A percentile compares a stretch with the other conserved stretches of the same genome.
Conservation (phyloP, 345 rosid species). For the Mercurialis annua region DNA sequence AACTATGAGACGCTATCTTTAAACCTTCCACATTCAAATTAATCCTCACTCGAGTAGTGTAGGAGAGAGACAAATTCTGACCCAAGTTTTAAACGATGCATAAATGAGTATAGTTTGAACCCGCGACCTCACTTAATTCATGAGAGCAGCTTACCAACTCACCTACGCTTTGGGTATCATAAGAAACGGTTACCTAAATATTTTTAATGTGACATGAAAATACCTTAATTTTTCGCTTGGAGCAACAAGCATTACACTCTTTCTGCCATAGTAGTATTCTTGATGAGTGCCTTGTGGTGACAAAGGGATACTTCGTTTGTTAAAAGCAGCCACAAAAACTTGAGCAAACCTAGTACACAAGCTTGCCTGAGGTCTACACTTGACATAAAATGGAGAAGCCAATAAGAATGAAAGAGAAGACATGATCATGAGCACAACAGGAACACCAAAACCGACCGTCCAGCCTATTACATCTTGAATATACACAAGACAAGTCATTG, state of each 20-base stretch:
- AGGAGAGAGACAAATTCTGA: too few relatives aligned
- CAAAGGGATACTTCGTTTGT: slow-evolving; percentile 27
- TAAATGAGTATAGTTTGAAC: too few relatives aligned
- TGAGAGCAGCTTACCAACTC: too few relatives aligned
- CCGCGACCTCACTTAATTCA: too few relatives aligned
- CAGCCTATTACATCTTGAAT: slow-evolving; percentile 52
- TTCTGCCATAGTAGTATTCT: slow-evolving; percentile 11
- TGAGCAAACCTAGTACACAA: slow-evolving; percentile 45
- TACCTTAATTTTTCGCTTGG: slow-evolving; percentile 50
- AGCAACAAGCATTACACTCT: slow-evolving; percentile 22
- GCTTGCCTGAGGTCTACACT: slow-evolving; percentile 29
- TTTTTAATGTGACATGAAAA: background rate
- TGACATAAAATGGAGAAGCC: slow-evolving; percentile 44
- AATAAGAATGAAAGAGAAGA: slow-evolving; percentile 39
- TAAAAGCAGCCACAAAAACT: slow-evolving; percentile 38
- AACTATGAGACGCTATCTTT: too few relatives aligned
- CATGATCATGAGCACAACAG: slow-evolving; percentile 37
- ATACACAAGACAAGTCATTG: slow-evolving; percentile 45
- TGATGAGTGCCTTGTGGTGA: slow-evolving; percentile 13
- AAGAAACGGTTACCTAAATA: too few relatives aligned
- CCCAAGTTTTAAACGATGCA: too few relatives aligned
- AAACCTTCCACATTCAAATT: too few relatives aligned
- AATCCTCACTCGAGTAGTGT: too few relatives aligned
- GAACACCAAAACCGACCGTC: slow-evolving; percentile 54
- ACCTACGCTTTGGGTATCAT: too few relatives aligned